Percentiles rank a stretch among this genome's conserved stretches.
Conservation (phyloP, 352 stramenopile species). For the Pythium volutum region DNA sequence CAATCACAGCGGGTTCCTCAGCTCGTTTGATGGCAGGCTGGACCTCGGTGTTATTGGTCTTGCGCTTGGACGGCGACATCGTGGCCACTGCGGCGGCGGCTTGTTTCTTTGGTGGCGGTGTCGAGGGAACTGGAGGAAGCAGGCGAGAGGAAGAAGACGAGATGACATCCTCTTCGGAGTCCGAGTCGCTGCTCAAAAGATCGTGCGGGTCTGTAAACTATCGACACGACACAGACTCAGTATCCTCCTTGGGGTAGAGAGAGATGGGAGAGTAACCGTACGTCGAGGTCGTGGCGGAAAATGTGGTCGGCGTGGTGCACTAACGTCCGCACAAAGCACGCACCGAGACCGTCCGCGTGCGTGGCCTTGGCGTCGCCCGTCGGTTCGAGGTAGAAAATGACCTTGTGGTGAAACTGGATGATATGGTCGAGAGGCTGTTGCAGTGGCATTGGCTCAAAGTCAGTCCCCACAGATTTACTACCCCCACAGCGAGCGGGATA, state of each 20-base stretch:
- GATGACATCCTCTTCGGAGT: slow-evolving; percentile 58
- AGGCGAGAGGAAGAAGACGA: slow-evolving; percentile 20
- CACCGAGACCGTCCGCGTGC: slow-evolving; percentile 24
- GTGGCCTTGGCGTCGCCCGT: not conserved
- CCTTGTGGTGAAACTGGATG: slow-evolving; percentile 31
- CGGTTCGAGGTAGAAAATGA: slow-evolving; percentile 35
- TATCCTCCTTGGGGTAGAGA: not conserved
- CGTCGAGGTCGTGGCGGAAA: slow-evolving; percentile 57
- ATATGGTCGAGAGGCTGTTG: slow-evolving; percentile 41
- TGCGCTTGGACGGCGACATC: slow-evolving; percentile 4
- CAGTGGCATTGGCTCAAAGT: not conserved
- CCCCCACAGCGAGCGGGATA: not conserved
- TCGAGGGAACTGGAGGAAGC: slow-evolving; percentile 10
- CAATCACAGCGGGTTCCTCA: slow-evolving; percentile 2
- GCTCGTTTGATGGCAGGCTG: not conserved
- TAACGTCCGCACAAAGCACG: slow-evolving; percentile 63
- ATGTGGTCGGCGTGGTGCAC: slow-evolving; percentile 64
- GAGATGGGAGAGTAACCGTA: slow-evolving; percentile 14
- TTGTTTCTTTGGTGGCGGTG: slow-evolving; percentile 12
- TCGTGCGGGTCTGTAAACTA: slow-evolving; percentile 31
- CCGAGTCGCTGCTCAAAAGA: slow-evolving; percentile 42
- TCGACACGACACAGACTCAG: slow-evolving; percentile 4
- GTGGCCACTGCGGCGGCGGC: not conserved
- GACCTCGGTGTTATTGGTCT: not conserved
- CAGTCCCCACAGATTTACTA: not conserved